A percentile compares a stretch with the other conserved stretches of the same genome.
phyloP scores from a whole-genome alignment of 345 rosid species.

The Arabidopsis arenosa region DNA sequence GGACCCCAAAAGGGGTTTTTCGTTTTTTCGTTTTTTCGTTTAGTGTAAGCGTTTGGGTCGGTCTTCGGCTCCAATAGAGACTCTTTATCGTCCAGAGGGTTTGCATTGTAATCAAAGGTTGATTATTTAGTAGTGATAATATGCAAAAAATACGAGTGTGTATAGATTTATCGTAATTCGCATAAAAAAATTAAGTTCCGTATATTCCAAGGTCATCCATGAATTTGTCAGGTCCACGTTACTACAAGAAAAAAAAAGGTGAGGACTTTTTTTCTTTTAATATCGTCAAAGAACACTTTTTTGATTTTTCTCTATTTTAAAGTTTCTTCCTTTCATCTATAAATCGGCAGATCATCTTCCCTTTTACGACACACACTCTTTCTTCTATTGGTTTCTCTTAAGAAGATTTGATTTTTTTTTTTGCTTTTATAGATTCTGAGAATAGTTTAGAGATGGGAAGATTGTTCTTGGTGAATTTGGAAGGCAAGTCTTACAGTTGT shows the following conservation, averaged over 20 bases:
- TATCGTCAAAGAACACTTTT: conserved; percentile 21
- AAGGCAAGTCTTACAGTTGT: conserved; percentile 68
- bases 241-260: conserved; percentile 8
- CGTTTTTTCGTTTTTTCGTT: not conserved
- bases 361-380: not conserved
- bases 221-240: conserved; percentile 39
- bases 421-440: not conserved
- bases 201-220: conserved; percentile 32
- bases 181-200: conserved; percentile 20
- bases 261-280: not conserved
- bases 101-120: not conserved
- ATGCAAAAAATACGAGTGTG: not conserved
- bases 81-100: conserved; percentile 1
- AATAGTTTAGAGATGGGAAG: conserved; percentile 62
- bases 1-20: not conserved
- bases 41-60: not conserved
- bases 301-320: conserved; percentile 12
- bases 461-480: conserved; percentile 64
- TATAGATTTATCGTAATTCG: conserved; percentile 11
- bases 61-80: not conserved
- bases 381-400: not conserved
- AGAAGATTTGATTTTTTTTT: not conserved
- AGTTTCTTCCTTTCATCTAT: not conserved
- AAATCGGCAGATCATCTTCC: conserved; percentile 24
- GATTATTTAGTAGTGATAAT: not conserved